A percentile compares a stretch with the other conserved stretches of the same genome.
Evolutionary conservation across 208 protist species (phyloP).

Genomic region (Trypanosoma conorhini): DNA sequence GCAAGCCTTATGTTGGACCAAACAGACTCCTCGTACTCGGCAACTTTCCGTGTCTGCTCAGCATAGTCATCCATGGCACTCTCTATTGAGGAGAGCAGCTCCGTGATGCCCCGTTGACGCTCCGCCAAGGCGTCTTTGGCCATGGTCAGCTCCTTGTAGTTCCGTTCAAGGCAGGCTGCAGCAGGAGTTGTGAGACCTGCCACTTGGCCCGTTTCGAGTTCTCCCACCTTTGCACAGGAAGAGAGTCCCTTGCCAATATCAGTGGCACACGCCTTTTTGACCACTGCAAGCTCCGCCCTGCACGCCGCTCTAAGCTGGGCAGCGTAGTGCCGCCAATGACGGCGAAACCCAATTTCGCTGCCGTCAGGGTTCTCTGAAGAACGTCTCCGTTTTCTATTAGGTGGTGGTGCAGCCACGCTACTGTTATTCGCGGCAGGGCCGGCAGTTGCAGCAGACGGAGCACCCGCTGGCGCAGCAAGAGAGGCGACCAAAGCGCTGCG

Average conservation of each 20-base stretch:
- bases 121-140: conserved; percentile 67
- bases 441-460: not conserved
- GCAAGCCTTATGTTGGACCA: conserved; percentile 43
- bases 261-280: conserved; percentile 36
- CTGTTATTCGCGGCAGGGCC: not conserved
- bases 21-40: conserved; percentile 39
- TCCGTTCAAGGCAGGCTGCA: conserved; percentile 27
- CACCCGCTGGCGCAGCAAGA: not conserved
- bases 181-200: conserved; percentile 17
- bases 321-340: conserved; percentile 23
- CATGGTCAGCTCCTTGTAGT: conserved; percentile 48
- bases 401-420: not conserved
- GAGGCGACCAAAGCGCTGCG: conserved; percentile 6
- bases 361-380: not conserved
- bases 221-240: conserved; percentile 59
- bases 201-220: conserved; percentile 24
- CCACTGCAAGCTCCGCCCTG: conserved; percentile 25
- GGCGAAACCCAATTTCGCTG: not conserved
- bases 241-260: conserved; percentile 30
- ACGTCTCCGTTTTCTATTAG: not conserved
- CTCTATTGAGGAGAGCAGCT: conserved; percentile 41
- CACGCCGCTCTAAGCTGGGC: conserved; percentile 28
- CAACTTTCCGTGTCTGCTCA: conserved; percentile 56
- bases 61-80: conserved; percentile 44
- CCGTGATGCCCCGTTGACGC: conserved; percentile 48